A percentile compares a stretch with the other conserved stretches of the same genome.
Evolutionary conservation across 352 stramenopile genomes (phyloP).

Genomic region (Phytopythium vexans): DNA sequence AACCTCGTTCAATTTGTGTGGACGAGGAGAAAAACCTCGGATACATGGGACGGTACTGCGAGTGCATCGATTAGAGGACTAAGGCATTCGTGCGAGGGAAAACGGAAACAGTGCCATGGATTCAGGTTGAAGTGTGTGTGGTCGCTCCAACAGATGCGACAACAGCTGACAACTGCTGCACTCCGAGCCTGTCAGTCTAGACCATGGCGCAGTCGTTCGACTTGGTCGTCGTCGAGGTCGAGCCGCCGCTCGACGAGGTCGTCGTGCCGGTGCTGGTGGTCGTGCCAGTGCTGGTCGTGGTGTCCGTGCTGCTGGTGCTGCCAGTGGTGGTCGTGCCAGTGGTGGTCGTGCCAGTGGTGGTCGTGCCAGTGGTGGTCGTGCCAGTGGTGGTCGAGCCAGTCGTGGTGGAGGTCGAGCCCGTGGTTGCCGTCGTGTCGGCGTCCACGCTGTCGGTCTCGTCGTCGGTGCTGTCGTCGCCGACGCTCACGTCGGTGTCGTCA

Average conservation of each 20-base stretch:
- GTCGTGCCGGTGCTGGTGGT: slow-evolving; percentile 5
- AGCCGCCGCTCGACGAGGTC: background rate
- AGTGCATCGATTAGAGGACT: too few species aligned
- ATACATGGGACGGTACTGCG: too few species aligned
- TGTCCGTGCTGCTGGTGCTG: background rate
- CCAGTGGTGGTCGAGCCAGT: slow-evolving; percentile 2
- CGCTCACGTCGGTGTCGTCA: background rate
- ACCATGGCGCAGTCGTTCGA: slow-evolving; percentile 30
- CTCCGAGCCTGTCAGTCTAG: background rate
- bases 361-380: background rate
- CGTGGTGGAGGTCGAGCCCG: background rate
- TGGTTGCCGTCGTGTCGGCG: background rate
- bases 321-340: background rate
- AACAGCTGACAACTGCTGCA: too few species aligned
- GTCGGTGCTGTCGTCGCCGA: background rate
- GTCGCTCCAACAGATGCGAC: background rate
- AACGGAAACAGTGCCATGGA: too few species aligned
- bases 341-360: slow-evolving; percentile 1
- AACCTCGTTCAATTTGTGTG: too few species aligned
- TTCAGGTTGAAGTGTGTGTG: background rate
- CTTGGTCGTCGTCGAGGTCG: slow-evolving; percentile 10
- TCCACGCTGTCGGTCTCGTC: slow-evolving; percentile 2
- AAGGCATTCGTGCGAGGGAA: too few species aligned
- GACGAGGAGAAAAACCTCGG: too few species aligned
- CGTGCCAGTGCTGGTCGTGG: slow-evolving; percentile 5